Evolutionary conservation across 495 filamentous ascomycete species (phyloP).

Genomic region (Penicillium tannophilum): DNA sequence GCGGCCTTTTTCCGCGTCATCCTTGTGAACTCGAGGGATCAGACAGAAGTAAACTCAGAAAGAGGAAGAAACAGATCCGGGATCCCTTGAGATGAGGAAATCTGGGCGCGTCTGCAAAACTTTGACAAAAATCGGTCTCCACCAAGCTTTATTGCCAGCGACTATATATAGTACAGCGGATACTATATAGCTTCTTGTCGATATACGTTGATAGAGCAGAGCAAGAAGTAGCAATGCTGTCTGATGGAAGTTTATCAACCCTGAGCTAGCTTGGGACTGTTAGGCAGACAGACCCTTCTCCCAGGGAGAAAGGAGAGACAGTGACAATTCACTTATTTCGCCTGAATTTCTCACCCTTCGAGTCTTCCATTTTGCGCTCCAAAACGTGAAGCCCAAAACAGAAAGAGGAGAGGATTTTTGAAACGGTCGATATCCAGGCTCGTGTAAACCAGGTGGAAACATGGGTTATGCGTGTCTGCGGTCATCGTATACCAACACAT

Average conservation of each 20-base stretch:
- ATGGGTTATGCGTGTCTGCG: conserved; percentile 12
- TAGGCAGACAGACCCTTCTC: conserved; percentile 39
- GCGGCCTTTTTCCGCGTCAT: not conserved
- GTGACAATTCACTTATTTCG: conserved; percentile 48
- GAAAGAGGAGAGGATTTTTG: conserved; percentile 14
- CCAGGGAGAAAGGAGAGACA: conserved; percentile 36
- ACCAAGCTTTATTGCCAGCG: conserved; percentile 39
- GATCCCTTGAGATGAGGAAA: not conserved
- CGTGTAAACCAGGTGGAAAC: conserved; percentile 41
- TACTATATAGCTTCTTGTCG: conserved; percentile 68
- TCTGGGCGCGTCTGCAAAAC: not conserved
- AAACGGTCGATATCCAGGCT: conserved; percentile 23
- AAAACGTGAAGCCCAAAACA: conserved; percentile 14
- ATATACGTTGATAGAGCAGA: conserved; percentile 67
- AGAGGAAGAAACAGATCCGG: not conserved
- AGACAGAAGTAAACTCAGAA: not conserved
- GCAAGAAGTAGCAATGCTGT: conserved; percentile 53
- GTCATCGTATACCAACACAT: conserved; percentile 5
- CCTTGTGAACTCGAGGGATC: not conserved
- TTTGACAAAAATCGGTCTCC: conserved; percentile 24
- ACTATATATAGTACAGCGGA: conserved; percentile 56
- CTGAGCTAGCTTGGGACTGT: conserved; percentile 52
- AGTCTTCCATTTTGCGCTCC: conserved; percentile 17
- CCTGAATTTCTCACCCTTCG: conserved; percentile 36
- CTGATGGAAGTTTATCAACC: conserved; percentile 38